Evolutionary conservation across 2,329 filamentous ascomycete genomes (phyloP).

Genomic region (Xylariaceae sp.): DNA sequence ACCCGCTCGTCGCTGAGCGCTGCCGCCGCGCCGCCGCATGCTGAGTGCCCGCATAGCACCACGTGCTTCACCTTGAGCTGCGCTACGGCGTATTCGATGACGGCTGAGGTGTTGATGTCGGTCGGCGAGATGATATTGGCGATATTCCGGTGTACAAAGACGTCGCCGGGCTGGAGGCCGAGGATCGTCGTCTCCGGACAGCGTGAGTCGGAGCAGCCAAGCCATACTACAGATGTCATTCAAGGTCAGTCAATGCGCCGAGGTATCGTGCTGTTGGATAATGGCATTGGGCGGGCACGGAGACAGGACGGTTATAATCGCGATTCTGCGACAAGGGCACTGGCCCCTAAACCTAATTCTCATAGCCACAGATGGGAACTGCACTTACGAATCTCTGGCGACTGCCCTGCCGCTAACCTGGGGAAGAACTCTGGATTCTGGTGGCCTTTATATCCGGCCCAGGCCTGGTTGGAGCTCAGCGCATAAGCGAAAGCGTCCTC

Average conservation of each 20-base stretch:
- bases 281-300: background rate
- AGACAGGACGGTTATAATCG: background rate
- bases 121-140: constrained; percentile 74
- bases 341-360: background rate
- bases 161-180: constrained; percentile 73
- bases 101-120: constrained; percentile 70
- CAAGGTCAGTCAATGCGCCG: constrained; percentile 5
- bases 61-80: constrained; percentile 69
- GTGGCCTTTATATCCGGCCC: constrained; percentile 61
- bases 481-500: constrained; percentile 59
- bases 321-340: background rate
- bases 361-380: background rate
- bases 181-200: constrained; percentile 80
- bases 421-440: constrained; percentile 69
- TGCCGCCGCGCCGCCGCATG: constrained; percentile 63
- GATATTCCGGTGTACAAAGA: constrained; percentile 89
- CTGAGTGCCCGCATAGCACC: constrained; percentile 65
- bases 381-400: constrained; percentile 55
- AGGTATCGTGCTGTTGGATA: background rate
- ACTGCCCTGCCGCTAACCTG: constrained; percentile 62
- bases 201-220: constrained; percentile 82
- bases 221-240: constrained; percentile 57
- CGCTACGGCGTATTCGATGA: constrained; percentile 74
- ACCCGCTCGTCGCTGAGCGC: constrained; percentile 46
- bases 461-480: constrained; percentile 65